Conservation (phyloP, 192 early-diverging fungal genomes). For the Allomyces javanicus region DNA sequence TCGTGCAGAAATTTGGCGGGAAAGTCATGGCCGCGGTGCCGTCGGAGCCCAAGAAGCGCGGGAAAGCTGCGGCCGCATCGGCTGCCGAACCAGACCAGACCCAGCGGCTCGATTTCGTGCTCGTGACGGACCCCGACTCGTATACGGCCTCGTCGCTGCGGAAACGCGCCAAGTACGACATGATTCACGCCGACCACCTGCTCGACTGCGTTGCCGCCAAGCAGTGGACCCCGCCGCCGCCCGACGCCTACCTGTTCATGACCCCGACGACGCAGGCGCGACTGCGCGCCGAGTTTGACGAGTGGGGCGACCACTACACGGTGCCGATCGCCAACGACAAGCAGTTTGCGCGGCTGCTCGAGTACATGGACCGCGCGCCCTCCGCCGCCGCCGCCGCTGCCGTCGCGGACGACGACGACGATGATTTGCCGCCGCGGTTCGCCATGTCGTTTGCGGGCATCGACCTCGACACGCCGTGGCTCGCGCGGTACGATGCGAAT, state of each 20-base stretch:
- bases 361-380: background rate
- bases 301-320: background rate
- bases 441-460: background rate
- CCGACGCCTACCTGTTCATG: background rate
- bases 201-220: background rate
- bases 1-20: too few relatives aligned
- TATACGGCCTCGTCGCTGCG: too few relatives aligned
- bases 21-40: background rate
- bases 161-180: too few relatives aligned
- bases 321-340: background rate
- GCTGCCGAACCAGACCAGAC: background rate
- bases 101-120: background rate
- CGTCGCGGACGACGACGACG: background rate
- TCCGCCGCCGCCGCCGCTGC: background rate
- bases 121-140: too few relatives aligned
- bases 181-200: background rate
- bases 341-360: background rate
- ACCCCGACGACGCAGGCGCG: background rate
- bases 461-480: background rate
- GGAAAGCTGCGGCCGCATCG: background rate
- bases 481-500: background rate
- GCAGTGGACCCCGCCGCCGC: background rate
- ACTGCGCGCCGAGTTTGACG: background rate
- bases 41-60: background rate
- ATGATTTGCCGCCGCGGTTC: background rate